These are phyloP conservation scores for Stevia rebaudiana DNA, from an alignment of 140 eudicot genomes.

Conservation along the genomic window DNA sequence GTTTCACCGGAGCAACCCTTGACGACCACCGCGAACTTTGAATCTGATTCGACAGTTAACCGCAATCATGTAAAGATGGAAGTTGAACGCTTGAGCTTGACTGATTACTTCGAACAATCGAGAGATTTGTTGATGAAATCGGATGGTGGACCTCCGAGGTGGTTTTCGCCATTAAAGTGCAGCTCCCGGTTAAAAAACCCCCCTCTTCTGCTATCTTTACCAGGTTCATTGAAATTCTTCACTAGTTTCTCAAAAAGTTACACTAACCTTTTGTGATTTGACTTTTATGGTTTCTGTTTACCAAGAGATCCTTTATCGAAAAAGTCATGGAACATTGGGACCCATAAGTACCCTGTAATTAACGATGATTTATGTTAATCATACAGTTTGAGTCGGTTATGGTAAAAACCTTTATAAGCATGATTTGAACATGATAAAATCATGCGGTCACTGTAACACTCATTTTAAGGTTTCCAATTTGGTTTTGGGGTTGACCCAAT, in stretches of 20 bases:
- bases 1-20: not conserved
- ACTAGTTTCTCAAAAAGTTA: not conserved
- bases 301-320: not conserved
- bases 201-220: slow-evolving; percentile 65
- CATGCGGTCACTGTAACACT: too few relatives aligned
- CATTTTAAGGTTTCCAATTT: too few relatives aligned
- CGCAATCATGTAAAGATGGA: not conserved
- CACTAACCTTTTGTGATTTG: not conserved
- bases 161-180: slow-evolving; percentile 72
- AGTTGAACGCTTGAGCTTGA: slow-evolving; percentile 24
- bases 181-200: slow-evolving; percentile 31
- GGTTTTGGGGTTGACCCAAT: too few relatives aligned
- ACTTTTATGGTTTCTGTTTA: not conserved
- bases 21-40: not conserved
- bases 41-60: not conserved
- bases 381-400: too few relatives aligned
- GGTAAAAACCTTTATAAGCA: too few relatives aligned
- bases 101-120: slow-evolving; percentile 47
- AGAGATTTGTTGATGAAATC: slow-evolving; percentile 31
- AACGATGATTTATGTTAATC: too few relatives aligned
- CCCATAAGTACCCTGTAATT: too few relatives aligned
- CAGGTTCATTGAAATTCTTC: slow-evolving; percentile 33
- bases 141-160: slow-evolving; percentile 76
- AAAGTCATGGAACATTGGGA: too few relatives aligned
- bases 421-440: too few relatives aligned